These are phyloP conservation scores for Candida coleopterorum DNA, from an alignment of 805 yeast species.

Conservation along the genomic window DNA sequence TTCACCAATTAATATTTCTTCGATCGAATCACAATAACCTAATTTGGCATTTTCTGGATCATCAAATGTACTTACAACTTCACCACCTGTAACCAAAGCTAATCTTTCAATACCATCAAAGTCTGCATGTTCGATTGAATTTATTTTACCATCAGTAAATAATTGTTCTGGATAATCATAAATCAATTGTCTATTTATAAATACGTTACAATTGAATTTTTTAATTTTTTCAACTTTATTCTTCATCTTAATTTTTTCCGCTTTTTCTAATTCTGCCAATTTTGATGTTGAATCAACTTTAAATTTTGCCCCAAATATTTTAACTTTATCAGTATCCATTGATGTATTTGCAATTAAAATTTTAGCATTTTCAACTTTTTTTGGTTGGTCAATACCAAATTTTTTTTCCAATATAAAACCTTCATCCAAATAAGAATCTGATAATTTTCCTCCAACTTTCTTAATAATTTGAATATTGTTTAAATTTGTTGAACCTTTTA, in stretches of 20 bases:
- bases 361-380: slow-evolving; percentile 72
- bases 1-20: slow-evolving; percentile 91
- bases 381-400: slow-evolving; percentile 94
- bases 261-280: slow-evolving; percentile 88
- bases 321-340: slow-evolving; percentile 95
- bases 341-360: slow-evolving; percentile 94
- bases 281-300: slow-evolving; percentile 93
- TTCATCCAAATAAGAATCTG: slow-evolving; percentile 91
- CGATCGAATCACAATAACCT: slow-evolving; percentile 86
- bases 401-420: slow-evolving; percentile 90
- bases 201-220: slow-evolving; percentile 80
- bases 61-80: slow-evolving; percentile 95
- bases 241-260: slow-evolving; percentile 92
- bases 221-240: slow-evolving; percentile 83
- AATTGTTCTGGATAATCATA: slow-evolving; percentile 98
- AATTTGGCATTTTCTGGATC: slow-evolving; percentile 79
- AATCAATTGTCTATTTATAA: slow-evolving; percentile 92
- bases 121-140: slow-evolving; percentile 96
- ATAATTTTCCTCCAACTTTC: slow-evolving; percentile 86
- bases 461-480: slow-evolving; percentile 92
- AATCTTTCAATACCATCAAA: slow-evolving; percentile 96
- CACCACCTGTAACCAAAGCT: slow-evolving; percentile 96
- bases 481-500: slow-evolving; percentile 81
- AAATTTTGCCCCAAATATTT: slow-evolving; percentile 95
- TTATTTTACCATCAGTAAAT: slow-evolving; percentile 80